phyloP scores from a whole-genome alignment of 176 grass and related monocot genomes.

The Cocos nucifera region DNA sequence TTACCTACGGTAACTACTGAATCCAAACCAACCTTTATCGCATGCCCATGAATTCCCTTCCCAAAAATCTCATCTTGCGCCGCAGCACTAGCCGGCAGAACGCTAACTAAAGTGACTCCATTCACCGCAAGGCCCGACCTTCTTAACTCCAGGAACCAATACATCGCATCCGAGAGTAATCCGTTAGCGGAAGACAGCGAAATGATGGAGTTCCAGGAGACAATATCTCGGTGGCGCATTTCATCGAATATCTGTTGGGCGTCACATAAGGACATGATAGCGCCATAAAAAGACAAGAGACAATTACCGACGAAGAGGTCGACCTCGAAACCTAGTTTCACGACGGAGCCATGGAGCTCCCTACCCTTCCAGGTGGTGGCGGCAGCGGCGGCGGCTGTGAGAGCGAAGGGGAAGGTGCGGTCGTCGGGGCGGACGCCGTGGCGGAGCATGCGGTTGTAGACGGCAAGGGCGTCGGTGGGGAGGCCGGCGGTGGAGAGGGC shows the following conservation, averaged over 20 bases:
- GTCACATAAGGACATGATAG: constrained; percentile 6
- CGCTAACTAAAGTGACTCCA: constrained; percentile 45
- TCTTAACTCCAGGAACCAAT: constrained; percentile 28
- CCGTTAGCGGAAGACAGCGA: constrained; percentile 35
- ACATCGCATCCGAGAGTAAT: constrained; percentile 25
- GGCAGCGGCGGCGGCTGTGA: constrained; percentile 35
- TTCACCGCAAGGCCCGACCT: constrained; percentile 30
- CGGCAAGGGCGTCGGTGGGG: constrained; percentile 21
- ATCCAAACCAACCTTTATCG: constrained; percentile 39
- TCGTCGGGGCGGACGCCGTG: constrained; percentile 40
- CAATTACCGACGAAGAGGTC: constrained; percentile 66
- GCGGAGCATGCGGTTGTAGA: constrained; percentile 52
- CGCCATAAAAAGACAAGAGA: constrained; percentile 50
- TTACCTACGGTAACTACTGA: constrained; percentile 44
- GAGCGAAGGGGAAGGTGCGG: constrained; percentile 57
- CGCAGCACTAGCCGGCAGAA: constrained; percentile 48
- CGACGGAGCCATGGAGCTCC: constrained; percentile 53
- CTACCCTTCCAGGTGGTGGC: constrained; percentile 29
- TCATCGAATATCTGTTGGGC: constrained; percentile 52
- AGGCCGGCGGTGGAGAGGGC: constrained; percentile 37
- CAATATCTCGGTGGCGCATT: constrained; percentile 46
- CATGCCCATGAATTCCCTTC: constrained; percentile 39
- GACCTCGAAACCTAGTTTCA: constrained; percentile 33
- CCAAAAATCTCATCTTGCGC: constrained; percentile 47
- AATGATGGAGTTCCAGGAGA: constrained; percentile 73